These are phyloP conservation scores for Camellia lanceoleosa DNA, from an alignment of 148 eudicot genomes.

Conservation along the genomic window DNA sequence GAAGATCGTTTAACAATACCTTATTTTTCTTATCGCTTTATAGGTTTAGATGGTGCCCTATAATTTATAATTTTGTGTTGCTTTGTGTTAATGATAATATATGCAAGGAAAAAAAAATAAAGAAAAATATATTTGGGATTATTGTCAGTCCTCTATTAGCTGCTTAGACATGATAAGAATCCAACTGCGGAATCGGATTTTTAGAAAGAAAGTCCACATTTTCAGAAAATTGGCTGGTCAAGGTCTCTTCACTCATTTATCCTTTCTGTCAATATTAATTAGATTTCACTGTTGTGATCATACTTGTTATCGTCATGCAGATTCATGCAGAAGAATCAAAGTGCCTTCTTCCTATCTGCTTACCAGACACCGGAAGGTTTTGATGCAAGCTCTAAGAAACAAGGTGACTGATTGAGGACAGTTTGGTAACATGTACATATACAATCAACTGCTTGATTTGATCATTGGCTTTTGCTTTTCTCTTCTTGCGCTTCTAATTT, in stretches of 20 bases:
- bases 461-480: no score
- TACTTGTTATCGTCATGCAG: slow-evolving; percentile 27
- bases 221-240: neutral
- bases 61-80: neutral
- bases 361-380: slow-evolving; percentile 34
- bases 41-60: neutral
- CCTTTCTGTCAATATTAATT: neutral
- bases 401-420: slow-evolving; percentile 21
- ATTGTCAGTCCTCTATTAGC: neutral
- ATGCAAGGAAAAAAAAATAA: neutral
- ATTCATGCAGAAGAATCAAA: slow-evolving; percentile 58
- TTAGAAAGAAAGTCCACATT: neutral
- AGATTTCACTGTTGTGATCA: neutral
- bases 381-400: slow-evolving; percentile 18
- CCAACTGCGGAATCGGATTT: neutral
- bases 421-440: neutral
- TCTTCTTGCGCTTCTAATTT: no score
- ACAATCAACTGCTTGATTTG: neutral
- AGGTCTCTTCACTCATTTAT: neutral
- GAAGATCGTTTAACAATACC: neutral
- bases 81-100: neutral
- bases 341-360: slow-evolving; percentile 41
- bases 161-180: neutral
- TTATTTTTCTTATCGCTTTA: neutral
- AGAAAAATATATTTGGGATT: neutral